Percentiles rank a stretch among this genome's conserved stretches.
phyloP scores from a whole-genome alignment of 139 green algal species.

The Tetraselmis chui region DNA sequence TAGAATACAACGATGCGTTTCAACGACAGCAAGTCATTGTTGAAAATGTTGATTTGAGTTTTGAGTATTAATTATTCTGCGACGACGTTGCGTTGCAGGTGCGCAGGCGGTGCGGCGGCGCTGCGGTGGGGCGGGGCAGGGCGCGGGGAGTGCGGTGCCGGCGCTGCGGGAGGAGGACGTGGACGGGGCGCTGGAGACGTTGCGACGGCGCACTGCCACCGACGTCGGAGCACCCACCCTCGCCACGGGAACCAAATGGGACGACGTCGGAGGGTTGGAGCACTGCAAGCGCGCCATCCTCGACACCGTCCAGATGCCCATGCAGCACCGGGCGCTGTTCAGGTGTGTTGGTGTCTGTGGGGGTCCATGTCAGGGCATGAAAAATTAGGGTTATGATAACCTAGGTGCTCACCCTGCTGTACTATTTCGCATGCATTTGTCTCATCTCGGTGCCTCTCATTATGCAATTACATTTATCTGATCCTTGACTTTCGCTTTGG shows the following conservation, averaged over 20 bases:
- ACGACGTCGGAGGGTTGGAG: constrained; percentile 86
- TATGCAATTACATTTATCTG: no score
- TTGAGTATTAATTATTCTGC: background rate
- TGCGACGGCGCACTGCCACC: constrained; percentile 54
- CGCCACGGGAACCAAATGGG: constrained; percentile 69
- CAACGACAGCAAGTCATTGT: no score
- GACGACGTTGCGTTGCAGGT: background rate
- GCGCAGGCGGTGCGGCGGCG: background rate
- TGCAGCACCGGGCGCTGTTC: background rate
- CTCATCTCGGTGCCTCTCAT: no score
- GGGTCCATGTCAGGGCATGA: no score
- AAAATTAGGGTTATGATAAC: no score
- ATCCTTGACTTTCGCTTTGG: no score
- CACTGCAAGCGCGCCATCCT: constrained; percentile 77
- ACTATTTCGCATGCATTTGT: no score
- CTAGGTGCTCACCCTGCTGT: no score
- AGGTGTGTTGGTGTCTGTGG: no score
- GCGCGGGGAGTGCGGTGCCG: background rate
- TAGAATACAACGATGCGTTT: no score
- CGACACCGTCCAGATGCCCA: constrained; percentile 54
- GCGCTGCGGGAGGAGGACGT: constrained; percentile 26
- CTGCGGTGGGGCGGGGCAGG: background rate
- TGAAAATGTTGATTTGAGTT: no score
- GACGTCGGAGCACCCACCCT: constrained; percentile 56
- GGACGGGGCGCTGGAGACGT: constrained; percentile 34